Percentiles rank a stretch among this genome's conserved stretches.
Evolutionary conservation across 2,329 filamentous ascomycete species (phyloP).

Genomic region (Ophiostoma piceae): DNA sequence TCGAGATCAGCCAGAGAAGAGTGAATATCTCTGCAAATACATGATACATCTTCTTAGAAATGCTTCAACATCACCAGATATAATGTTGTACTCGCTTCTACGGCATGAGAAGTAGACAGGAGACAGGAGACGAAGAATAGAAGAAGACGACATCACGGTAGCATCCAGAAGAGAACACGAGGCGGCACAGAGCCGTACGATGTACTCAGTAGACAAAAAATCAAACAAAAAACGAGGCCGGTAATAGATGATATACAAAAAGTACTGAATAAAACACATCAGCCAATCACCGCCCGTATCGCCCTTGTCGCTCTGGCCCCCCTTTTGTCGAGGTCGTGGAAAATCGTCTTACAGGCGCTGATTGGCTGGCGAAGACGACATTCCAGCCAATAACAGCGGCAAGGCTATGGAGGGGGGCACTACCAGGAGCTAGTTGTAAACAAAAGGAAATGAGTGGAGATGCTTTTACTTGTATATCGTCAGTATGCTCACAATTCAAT

Average conservation of each 20-base stretch:
- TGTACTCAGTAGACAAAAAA: background rate
- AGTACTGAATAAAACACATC: slow-evolving; percentile 3
- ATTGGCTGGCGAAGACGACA: slow-evolving; percentile 20
- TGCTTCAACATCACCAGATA: too few species aligned
- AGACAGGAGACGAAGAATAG: background rate
- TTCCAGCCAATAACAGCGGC: slow-evolving; percentile 24
- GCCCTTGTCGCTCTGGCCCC: slow-evolving; percentile 23
- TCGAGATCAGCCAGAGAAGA: background rate
- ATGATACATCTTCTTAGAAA: background rate
- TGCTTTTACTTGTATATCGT: too few species aligned
- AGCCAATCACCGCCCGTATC: slow-evolving; percentile 24
- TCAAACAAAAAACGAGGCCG: background rate
- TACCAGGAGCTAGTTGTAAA: slow-evolving; percentile 10
- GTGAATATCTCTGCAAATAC: background rate
- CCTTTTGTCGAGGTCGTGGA: slow-evolving; percentile 1
- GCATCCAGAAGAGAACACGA: background rate
- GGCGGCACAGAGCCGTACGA: background rate
- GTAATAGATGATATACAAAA: slow-evolving; percentile 12
- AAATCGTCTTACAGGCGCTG: background rate
- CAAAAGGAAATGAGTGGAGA: slow-evolving; percentile 19
- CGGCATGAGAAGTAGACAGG: background rate
- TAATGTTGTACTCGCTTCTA: background rate
- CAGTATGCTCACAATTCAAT: too few species aligned
- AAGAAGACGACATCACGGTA: background rate
- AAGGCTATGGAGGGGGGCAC: slow-evolving; percentile 14